phyloP scores from a whole-genome alignment of 2,329 filamentous ascomycete genomes.

The Capronia americana region DNA sequence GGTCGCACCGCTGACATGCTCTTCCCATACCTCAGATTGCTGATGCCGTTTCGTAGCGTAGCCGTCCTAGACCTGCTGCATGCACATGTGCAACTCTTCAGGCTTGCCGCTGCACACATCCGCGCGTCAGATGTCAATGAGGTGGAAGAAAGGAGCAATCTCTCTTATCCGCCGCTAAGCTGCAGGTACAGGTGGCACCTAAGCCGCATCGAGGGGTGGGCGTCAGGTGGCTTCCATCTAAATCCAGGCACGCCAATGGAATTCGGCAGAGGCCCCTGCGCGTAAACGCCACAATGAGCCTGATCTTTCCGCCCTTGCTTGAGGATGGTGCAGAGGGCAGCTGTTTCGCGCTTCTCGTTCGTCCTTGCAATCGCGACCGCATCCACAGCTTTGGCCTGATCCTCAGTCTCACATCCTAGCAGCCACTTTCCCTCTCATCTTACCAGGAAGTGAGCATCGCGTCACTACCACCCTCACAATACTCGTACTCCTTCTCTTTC shows the following conservation, averaged over 20 bases:
- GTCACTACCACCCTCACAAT: constrained; percentile 23
- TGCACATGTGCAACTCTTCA: constrained; percentile 1
- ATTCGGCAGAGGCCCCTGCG: not conserved
- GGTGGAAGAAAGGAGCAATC: constrained; percentile 27
- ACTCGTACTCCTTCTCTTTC: constrained; percentile 2
- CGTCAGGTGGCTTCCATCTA: constrained; percentile 23
- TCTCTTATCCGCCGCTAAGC: constrained; percentile 24
- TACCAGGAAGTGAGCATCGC: constrained; percentile 15
- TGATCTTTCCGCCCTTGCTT: constrained; percentile 4
- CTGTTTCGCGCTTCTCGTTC: constrained; percentile 12
- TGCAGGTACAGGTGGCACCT: constrained; percentile 30
- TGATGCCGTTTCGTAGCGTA: not conserved
- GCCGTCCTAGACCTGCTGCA: not conserved
- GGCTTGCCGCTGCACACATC: not conserved
- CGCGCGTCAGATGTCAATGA: constrained; percentile 8
- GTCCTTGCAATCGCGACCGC: constrained; percentile 3
- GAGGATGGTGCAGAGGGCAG: not conserved
- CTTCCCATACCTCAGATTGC: not conserved
- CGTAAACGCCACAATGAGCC: not conserved
- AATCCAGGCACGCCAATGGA: constrained; percentile 40
- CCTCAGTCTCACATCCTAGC: constrained; percentile 10
- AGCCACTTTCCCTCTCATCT: constrained; percentile 25
- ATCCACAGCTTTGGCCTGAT: constrained; percentile 13
- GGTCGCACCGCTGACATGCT: not conserved
- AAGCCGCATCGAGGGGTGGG: constrained; percentile 26